Base-by-base conservation (phyloP, 148 eudicot species). In the Fagopyrum homotropicum region DNA sequence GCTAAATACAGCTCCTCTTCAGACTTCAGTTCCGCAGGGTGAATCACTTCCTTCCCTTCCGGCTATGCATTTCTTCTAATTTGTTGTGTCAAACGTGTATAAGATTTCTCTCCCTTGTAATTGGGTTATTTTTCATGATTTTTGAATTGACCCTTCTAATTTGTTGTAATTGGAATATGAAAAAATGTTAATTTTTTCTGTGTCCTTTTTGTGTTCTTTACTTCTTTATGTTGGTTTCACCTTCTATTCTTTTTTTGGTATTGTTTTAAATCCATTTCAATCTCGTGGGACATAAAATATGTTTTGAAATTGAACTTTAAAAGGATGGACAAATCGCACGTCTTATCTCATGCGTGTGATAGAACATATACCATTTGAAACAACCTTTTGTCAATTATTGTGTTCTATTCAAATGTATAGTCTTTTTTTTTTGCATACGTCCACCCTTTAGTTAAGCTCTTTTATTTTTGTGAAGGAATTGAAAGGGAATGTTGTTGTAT, bases 401-500 rank as follows among this genome's bases (percentile, higher is more conserved):
- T 15, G 47, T 45, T 45, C 26, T 26, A 5, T 56, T 56, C 17
- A 56, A 19, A 56, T 15, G 5, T n/a, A 7, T 7, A 15, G 3
- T 56, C 61, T 17, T 22, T 22, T 22, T 22, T 22, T 22, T 77
- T 90, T 72, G 92, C 29, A 56, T 45, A 6, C 22, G 26, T 54
- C 45, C 15, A 17, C 6, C 80, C 69, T 50, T 40, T 29, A 72
- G 45, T 16, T 49, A 22, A 49, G 29, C 46, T 59, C 51, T 77
- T 74, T 82, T 74, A 46, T 54, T 75, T 49, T 68, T 80, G 78
- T 72, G 80, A 88, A 94, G 98, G 98, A 94, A 84, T 81, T 94
- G 80, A 91, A 86, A 82, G 98, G 98, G 69, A 94, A 94, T 79
- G 96, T 94, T 74, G 96, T 90, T n/a, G n/a, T n/a, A n/a, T n/a